Base-by-base conservation (phyloP, 2,329 filamentous ascomycete species). In the Colletotrichum sp. region DNA sequence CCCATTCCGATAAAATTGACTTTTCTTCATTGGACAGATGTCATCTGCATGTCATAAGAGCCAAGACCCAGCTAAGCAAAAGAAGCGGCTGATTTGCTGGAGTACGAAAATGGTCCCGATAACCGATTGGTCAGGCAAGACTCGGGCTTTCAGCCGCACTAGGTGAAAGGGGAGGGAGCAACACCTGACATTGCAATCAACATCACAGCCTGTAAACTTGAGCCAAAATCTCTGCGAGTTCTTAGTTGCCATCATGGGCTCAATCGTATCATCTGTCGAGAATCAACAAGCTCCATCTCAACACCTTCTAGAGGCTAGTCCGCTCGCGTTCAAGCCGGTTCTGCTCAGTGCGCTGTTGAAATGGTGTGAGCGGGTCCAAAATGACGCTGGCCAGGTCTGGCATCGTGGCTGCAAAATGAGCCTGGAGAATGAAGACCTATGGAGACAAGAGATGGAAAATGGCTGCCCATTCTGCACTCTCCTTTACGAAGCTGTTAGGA, bases 371-470 rank as follows among this genome's bases (percentile, higher is more conserved):
- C 26, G 59, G 32, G 30, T 62, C 18, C 4, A 62, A 34, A 32
- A 30, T 21, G 59, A 62, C 28, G 28, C 59, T 21, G 44, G 44
- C 1, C 59, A 62, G 28, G 28, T 34, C 13, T 62, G 28, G 18
- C 59, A 62, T 32, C 59, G 32, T 21, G 59, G 59, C 16, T 62
- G 59, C 26, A 62, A 62, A 32, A 62, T 24, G 59, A 62, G 59
- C 59, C n/a, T 62, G 21, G 59, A n/a, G 10, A 30, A 62, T 12
- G 30, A 62, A 34, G 59, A 16, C 3, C 2, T 13, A 15, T 32
- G 28, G 18, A 12, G 12, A 18, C 12, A 34, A n/a, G 59, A 34
- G 18, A 32, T 62, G 26, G 12, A 21, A 15, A n/a, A 62, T 21
- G 59, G 12, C n/a, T 62, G 59, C 32, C 59, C 59, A 0, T 62